Evolutionary conservation across 1,139 yeast genomes (phyloP), one percentile per base, ranked within the genome.

Genomic region (Citeromyces hawaiiensis): DNA sequence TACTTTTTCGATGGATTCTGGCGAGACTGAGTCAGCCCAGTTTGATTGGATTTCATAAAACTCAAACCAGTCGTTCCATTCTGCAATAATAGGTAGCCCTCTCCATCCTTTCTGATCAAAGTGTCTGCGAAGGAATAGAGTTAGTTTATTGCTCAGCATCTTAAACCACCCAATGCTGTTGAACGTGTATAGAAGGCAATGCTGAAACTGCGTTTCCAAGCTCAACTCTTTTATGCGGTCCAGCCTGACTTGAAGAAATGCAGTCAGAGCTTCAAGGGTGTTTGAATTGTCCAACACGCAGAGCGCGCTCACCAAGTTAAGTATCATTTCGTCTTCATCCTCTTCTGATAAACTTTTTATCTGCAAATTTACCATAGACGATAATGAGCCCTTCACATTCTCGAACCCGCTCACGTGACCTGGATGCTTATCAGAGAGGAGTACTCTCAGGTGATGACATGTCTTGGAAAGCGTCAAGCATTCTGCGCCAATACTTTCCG

Each of bases 311-410:
- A 51, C 36, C 3, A 56, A 31, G 39, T 49, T 46, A 7, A 52
- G 23, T 2, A 49, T 40, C 36, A 45, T 48, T n/a, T 56, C 60
- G 23, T 46, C 45, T 38, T 55, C 59, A 14, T 51, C 46, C 33
- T 55, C 59, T 8, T 45, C 47, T 9, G 43, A 33, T 11, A 54
- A 35, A 7, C 38, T 33, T 2, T 38, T 19, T 4, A 55, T 38
- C 39, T 50, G 47, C 9, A 21, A 19, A 13, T 48, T 43, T 2
- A 55, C 38, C 2, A 45, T 45, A 5, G 36, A 18, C 4, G 48
- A 37, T 35, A 51, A 49, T 13, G 46, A 42, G 0, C 29, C 4
- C 21, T 45, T 45, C 15, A 55, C 38, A 8, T 43, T 38, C 3
- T 44, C 36, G 33, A 45, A 52, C 39, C 50, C 50, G 4, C 13